A percentile compares a stretch with the other conserved stretches of the same genome.
Conservation (phyloP, 2,329 filamentous ascomycete species). For the Microdochium paspali region DNA sequence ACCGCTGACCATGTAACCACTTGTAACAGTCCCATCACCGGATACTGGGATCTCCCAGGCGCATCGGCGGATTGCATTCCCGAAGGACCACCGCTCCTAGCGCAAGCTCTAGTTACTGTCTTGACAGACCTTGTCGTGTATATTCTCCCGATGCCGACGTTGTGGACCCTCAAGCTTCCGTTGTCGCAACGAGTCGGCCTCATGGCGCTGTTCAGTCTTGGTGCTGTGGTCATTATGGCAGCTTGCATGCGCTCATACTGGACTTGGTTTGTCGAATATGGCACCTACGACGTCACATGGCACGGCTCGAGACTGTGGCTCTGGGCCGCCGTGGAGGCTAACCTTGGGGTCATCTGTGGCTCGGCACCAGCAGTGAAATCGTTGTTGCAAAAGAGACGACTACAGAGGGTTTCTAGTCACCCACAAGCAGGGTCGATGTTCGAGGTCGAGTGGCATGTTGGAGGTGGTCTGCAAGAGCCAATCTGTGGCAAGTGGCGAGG, state of each 20-base stretch:
- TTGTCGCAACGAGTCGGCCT: conserved; percentile 22
- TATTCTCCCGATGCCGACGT: conserved; percentile 24
- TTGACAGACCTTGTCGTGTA: conserved; percentile 25
- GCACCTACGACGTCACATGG: conserved; percentile 31
- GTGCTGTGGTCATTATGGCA: conserved; percentile 25
- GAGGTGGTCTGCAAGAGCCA: too few species aligned
- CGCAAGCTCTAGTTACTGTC: conserved; percentile 22
- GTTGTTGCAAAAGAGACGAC: conserved; percentile 9
- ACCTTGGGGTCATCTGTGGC: conserved; percentile 30
- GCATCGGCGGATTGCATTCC: conserved; percentile 14
- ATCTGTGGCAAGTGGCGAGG: too few species aligned
- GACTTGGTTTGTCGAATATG: conserved; percentile 21
- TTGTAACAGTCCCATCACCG: conserved; percentile 7
- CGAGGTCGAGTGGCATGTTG: too few species aligned
- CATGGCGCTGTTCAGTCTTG: conserved; percentile 25
- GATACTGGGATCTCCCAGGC: conserved; percentile 17
- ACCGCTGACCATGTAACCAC: not conserved
- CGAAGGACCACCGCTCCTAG: conserved; percentile 16
- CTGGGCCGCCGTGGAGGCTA: conserved; percentile 30
- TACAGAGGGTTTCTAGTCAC: too few species aligned
- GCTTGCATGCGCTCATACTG: conserved; percentile 26
- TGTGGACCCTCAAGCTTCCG: conserved; percentile 21
- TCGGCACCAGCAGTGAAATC: conserved; percentile 24
- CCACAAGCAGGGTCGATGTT: too few species aligned
- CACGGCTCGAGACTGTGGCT: conserved; percentile 29